Evolutionary conservation across 495 filamentous ascomycete species (phyloP).

Genomic region (Penicillium coffeae): DNA sequence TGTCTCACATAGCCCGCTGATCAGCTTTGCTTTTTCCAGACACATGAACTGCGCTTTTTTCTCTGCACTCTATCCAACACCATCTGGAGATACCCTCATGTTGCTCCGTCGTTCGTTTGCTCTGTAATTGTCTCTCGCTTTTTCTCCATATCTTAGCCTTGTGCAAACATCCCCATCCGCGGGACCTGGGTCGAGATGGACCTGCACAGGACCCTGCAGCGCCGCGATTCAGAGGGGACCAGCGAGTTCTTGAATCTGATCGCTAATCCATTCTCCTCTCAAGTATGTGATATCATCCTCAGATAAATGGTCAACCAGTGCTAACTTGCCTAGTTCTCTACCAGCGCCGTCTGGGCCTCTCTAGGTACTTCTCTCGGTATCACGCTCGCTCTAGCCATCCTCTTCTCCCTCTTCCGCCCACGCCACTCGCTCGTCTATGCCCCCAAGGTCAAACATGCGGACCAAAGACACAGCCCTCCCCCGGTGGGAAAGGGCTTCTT

Average conservation of each 20-base stretch:
- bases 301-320: neutral
- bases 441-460: conserved; percentile 87
- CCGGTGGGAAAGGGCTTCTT: conserved; percentile 79
- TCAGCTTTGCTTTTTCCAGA: neutral
- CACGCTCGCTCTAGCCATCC: conserved; percentile 64
- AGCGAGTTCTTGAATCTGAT: conserved; percentile 46
- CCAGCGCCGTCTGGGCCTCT: conserved; percentile 70
- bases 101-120: neutral
- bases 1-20: neutral
- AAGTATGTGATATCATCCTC: conserved; percentile 25
- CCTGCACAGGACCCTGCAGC: conserved; percentile 23
- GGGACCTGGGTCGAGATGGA: conserved; percentile 26
- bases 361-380: conserved; percentile 77
- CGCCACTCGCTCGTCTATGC: conserved; percentile 90
- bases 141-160: conserved; percentile 4
- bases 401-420: conserved; percentile 86
- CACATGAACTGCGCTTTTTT: neutral
- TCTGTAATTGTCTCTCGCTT: conserved; percentile 2
- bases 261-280: conserved; percentile 44
- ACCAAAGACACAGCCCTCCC: conserved; percentile 91
- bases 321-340: conserved; percentile 43
- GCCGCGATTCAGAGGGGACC: conserved; percentile 13
- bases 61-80: neutral
- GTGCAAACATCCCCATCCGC: conserved; percentile 18
- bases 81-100: neutral